Conservation (phyloP, 176 grass and related monocot genomes). For the Oryza meridionalis region DNA sequence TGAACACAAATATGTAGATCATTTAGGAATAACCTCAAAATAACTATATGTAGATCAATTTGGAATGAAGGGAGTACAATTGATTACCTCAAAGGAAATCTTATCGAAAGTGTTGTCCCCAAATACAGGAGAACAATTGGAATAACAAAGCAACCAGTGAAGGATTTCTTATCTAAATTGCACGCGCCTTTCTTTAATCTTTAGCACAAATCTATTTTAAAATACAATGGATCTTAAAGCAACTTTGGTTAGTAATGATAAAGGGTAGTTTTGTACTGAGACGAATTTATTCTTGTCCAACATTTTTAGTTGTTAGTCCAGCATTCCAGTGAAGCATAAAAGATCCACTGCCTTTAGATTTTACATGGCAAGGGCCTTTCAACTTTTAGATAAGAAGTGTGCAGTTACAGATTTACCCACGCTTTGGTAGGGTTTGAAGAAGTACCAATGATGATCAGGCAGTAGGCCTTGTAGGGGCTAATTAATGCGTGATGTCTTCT, state of each 20-base stretch:
- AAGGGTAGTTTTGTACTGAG: background rate
- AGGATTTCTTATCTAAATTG: background rate
- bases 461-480: background rate
- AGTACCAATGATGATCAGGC: background rate
- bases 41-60: too few relatives aligned
- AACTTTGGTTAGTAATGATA: background rate
- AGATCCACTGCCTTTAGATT: background rate
- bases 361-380: background rate
- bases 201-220: background rate
- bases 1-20: too few relatives aligned
- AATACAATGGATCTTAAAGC: background rate
- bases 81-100: background rate
- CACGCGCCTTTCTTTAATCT: background rate
- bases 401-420: background rate
- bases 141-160: background rate
- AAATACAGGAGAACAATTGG: background rate
- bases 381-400: background rate
- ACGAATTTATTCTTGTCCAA: background rate
- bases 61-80: too few relatives aligned
- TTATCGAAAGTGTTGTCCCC: background rate
- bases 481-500: background rate
- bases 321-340: background rate
- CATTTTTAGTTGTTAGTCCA: background rate
- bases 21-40: too few relatives aligned
- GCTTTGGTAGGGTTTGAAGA: background rate